Conservation (phyloP, 441 rosid species). For the Rhodomyrtus psidioides region DNA sequence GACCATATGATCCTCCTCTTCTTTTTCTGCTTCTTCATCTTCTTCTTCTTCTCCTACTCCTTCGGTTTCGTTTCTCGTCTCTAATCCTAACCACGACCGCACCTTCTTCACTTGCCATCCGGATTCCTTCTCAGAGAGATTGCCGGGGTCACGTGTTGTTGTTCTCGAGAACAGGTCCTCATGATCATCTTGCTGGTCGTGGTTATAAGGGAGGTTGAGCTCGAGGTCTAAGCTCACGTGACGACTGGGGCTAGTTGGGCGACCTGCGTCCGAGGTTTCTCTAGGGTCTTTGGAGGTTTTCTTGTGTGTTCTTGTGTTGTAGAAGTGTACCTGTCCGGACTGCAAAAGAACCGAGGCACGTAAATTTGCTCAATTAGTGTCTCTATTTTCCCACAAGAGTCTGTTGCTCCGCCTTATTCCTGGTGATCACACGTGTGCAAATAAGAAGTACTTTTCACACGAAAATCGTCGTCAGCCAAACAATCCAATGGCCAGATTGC, state of each 20-base stretch:
- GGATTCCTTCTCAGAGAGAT: constrained; percentile 7
- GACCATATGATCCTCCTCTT: constrained; percentile 51
- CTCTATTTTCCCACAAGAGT: neutral
- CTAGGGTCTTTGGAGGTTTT: constrained; percentile 53
- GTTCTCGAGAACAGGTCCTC: neutral
- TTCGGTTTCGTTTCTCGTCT: neutral
- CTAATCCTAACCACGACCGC: constrained; percentile 47
- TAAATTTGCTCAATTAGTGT: neutral
- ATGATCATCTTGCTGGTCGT: constrained; percentile 10
- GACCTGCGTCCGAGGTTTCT: constrained; percentile 9
- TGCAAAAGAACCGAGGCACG: constrained; percentile 5
- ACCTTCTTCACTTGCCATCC: constrained; percentile 6
- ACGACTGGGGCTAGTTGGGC: constrained; percentile 12
- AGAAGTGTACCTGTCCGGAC: constrained; percentile 54
- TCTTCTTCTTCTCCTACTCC: neutral
- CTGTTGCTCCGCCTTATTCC: neutral
- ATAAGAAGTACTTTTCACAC: neutral
- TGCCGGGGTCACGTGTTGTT: neutral
- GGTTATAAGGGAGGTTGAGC: constrained; percentile 56
- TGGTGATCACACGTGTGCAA: neutral
- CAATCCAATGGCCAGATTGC: neutral
- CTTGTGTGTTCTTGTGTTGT: constrained; percentile 41
- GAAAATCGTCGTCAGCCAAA: neutral
- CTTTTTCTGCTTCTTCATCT: constrained; percentile 7
- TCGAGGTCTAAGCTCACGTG: constrained; percentile 74